Base-by-base conservation (phyloP, 768 basidiomycete species). In the Tremella mesenterica region DNA sequence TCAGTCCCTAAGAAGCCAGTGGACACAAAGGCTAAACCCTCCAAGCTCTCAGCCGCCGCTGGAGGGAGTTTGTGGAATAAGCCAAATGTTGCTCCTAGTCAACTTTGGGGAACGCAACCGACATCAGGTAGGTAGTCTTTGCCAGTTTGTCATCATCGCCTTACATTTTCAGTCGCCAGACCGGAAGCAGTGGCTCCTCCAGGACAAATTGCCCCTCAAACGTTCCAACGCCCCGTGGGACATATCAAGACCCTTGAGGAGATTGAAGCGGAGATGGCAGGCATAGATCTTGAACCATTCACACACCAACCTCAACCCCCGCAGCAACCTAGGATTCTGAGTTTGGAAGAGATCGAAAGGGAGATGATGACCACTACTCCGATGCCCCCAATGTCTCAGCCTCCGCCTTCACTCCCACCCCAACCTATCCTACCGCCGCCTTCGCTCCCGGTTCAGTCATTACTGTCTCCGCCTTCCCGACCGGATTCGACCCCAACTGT, bases 231-330 rank as follows among this genome's bases (percentile, higher is more conserved):
- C 58, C 60, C 16, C 4, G 46, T 50, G 18, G 67, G 64, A 4
- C 64, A 65, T 45, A 69, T 69, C 53, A 64, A 65, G 59, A 69
- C 72, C 4, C 59, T 74, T n/a, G 72, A 70, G 34, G 73, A 74
- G 63, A 74, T 74, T 46, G 73, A 74, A 48, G 64, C 62, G 9
- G 72, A 74, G 50, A 67, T 71, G 70, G 56, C 65, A 13, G 38
- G 58, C 12, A 54, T 63, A 43, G 60, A 53, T 28, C 43, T 67
- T 7, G 20, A 43, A 23, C 39, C 43, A 25, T 63, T 48, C 44
- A 55, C 33, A n/a, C 53, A 49, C 41, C 52, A 54, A 28, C 63
- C 58, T 7, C 45, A 13, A 13, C 63, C 50, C 47, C 57, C 33
- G n/a, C 53, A 49, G 44, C 51, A 56, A 31, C 63, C 58, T 7